Percentiles rank a stretch among this genome's conserved stretches.
Evolutionary conservation across 495 filamentous ascomycete species (phyloP).

Genomic region (Podospora sp.): DNA sequence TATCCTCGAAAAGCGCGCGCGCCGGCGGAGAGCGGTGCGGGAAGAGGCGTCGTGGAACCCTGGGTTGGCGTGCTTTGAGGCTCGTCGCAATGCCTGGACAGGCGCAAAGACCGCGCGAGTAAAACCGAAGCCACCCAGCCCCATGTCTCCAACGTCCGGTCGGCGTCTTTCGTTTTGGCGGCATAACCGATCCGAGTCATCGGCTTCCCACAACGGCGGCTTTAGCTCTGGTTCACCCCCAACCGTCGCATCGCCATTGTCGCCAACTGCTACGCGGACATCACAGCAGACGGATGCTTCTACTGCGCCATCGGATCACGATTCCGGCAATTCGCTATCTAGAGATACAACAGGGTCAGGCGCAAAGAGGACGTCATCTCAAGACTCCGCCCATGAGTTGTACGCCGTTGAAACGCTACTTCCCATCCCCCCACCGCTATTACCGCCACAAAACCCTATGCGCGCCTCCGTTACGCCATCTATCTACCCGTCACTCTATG

Average conservation of each 20-base stretch:
- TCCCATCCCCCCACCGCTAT: conserved; percentile 65
- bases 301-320: conserved; percentile 25
- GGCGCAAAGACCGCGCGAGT: conserved; percentile 62
- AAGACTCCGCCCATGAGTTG: conserved; percentile 22
- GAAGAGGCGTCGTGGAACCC: conserved; percentile 84
- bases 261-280: conserved; percentile 25
- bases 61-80: conserved; percentile 74
- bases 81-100: conserved; percentile 82
- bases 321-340: conserved; percentile 20
- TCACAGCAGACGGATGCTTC: conserved; percentile 29
- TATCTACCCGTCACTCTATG: conserved; percentile 82
- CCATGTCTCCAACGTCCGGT: conserved; percentile 36
- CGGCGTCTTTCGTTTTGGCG: conserved; percentile 34
- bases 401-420: conserved; percentile 54
- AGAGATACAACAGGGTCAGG: conserved; percentile 1
- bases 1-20: conserved; percentile 52
- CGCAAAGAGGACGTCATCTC: conserved; percentile 23
- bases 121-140: conserved; percentile 36
- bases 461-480: conserved; percentile 70
- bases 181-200: conserved; percentile 36
- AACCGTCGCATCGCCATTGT: conserved; percentile 27
- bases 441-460: conserved; percentile 69
- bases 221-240: conserved; percentile 25
- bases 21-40: conserved; percentile 62
- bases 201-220: conserved; percentile 32